These are phyloP conservation scores for Sporisorium exsertum DNA, from an alignment of 1,284 basidiomycete genomes.

Conservation along the genomic window DNA sequence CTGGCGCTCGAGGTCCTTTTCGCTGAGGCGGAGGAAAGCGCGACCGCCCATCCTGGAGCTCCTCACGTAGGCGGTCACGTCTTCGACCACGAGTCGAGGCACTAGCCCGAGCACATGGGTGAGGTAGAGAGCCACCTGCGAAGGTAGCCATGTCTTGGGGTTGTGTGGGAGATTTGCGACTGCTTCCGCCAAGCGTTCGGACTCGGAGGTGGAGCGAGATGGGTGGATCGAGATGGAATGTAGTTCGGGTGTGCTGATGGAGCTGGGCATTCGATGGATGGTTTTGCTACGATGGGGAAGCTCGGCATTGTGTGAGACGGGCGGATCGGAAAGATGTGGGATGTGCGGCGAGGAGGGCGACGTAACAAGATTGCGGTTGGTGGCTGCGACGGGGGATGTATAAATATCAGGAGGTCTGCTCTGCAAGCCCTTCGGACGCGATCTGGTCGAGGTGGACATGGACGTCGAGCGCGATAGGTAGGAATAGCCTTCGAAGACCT, in stretches of 20 bases:
- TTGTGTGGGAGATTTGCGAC: conserved; percentile 50
- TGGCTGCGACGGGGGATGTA: conserved; percentile 8
- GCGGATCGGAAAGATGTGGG: conserved; percentile 6
- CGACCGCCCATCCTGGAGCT: conserved; percentile 54
- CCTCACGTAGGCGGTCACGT: conserved; percentile 62
- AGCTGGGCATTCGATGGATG: conserved; percentile 29
- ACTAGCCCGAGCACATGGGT: conserved; percentile 60
- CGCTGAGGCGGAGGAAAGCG: conserved; percentile 59
- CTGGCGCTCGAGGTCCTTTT: conserved; percentile 54
- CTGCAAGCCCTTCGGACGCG: conserved; percentile 51
- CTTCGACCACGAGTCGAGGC: conserved; percentile 59
- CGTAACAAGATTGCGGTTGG: conserved; percentile 4
- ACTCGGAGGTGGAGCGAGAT: conserved; percentile 28
- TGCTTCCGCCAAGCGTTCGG: conserved; percentile 37
- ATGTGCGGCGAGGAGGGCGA: conserved; percentile 28
- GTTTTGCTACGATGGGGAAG: conserved; percentile 31
- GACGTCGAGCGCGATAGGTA: conserved; percentile 58
- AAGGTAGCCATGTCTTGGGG: conserved; percentile 60
- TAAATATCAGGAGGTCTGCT: conserved; percentile 13
- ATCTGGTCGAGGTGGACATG: conserved; percentile 57
- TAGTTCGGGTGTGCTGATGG: conserved; percentile 30
- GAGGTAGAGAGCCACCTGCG: conserved; percentile 64
- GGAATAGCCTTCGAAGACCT: conserved; percentile 59
- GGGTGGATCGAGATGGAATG: conserved; percentile 5
- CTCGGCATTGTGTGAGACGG: conserved; percentile 10